Evolutionary conservation across 306 rosid genomes (phyloP).

Genomic region (Cyamopsis tetragonoloba): DNA sequence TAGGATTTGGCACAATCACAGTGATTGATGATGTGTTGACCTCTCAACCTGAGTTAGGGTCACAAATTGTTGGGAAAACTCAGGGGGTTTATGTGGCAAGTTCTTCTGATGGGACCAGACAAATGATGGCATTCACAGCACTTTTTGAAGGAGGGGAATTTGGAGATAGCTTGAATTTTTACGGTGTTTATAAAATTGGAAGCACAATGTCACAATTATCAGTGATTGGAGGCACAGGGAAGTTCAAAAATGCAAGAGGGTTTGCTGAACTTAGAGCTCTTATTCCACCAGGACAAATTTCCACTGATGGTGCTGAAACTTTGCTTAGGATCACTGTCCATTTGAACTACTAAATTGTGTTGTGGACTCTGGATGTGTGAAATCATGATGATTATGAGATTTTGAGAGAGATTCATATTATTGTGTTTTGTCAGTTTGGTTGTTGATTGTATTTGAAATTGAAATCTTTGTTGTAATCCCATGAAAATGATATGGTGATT

Average conservation of each 20-base stretch:
- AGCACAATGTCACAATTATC: conserved; percentile 61
- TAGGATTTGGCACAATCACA: conserved; percentile 80
- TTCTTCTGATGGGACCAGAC: conserved; percentile 59
- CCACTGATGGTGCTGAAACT: conserved; percentile 74
- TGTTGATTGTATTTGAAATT: conserved; percentile 9
- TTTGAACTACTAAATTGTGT: conserved; percentile 40
- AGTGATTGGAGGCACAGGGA: conserved; percentile 71
- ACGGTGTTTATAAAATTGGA: conserved; percentile 60
- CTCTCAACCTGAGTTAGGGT: conserved; percentile 59
- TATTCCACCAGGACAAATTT: conserved; percentile 63
- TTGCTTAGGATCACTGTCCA: conserved; percentile 57
- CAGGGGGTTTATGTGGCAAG: conserved; percentile 82
- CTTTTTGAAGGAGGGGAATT: conserved; percentile 79
- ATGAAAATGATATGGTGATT: background rate
- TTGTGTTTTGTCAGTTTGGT: conserved; percentile 16
- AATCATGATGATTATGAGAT: background rate
- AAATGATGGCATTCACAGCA: conserved; percentile 80
- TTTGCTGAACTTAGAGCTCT: conserved; percentile 61
- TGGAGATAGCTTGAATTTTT: conserved; percentile 66
- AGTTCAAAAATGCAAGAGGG: conserved; percentile 59
- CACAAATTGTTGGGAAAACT: conserved; percentile 58
- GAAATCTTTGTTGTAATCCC: background rate
- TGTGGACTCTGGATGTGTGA: background rate
- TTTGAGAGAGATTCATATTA: background rate
- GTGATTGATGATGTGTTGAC: conserved; percentile 73